phyloP scores from a whole-genome alignment of 805 yeast genomes.

The Hanseniaspora thailandica region DNA sequence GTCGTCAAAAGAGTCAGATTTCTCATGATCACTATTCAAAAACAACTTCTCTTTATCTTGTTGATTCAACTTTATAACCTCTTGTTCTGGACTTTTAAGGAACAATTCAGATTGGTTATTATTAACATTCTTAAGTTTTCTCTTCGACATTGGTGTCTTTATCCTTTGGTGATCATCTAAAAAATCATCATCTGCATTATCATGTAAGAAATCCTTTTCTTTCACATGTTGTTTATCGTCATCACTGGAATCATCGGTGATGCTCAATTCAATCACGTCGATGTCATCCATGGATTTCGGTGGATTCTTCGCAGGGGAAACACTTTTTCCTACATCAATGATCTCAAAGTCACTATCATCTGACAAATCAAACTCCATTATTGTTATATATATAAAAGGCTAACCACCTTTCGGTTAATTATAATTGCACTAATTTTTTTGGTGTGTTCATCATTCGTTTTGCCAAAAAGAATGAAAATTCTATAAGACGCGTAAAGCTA shows the following conservation, averaged over 20 bases:
- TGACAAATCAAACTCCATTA: not conserved
- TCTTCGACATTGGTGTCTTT: not conserved
- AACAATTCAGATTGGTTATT: not conserved
- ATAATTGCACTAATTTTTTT: not conserved
- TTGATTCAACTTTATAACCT: not conserved
- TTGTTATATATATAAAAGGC: too few relatives aligned
- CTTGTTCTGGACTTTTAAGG: not conserved
- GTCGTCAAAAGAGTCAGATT: not conserved
- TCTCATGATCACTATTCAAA: not conserved
- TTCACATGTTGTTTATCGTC: not conserved
- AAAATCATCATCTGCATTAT: not conserved
- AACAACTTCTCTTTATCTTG: not conserved
- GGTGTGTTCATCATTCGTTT: too few relatives aligned
- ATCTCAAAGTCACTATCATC: slow-evolving; percentile 12
- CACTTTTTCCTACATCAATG: not conserved
- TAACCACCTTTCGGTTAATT: too few relatives aligned
- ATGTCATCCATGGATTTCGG: not conserved
- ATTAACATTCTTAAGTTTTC: not conserved
- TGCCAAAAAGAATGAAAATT: too few relatives aligned
- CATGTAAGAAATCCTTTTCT: not conserved
- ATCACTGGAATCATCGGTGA: not conserved
- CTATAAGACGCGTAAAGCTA: not conserved
- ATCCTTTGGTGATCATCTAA: not conserved
- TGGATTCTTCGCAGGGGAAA: not conserved
- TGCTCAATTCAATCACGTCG: not conserved